Evolutionary conservation across 2,329 filamentous ascomycete species (phyloP).

Genomic region (Xylariaceae sp.): DNA sequence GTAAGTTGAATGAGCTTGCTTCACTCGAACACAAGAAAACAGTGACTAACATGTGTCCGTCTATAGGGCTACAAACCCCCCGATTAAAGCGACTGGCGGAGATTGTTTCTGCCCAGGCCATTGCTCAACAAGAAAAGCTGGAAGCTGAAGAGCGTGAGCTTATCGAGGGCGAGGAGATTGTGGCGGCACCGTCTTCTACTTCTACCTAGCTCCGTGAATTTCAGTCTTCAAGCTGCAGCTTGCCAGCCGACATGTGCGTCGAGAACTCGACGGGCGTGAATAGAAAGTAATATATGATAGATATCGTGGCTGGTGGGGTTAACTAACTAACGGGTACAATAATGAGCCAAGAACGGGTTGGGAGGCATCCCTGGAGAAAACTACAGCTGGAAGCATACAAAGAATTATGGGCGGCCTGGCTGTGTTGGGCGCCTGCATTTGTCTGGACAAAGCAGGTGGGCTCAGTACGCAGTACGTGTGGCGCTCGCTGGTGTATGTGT

Average conservation of each 20-base stretch:
- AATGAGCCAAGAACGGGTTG: conserved; percentile 12
- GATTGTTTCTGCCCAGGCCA: conserved; percentile 93
- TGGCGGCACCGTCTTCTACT: conserved; percentile 16
- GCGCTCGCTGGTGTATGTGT: background rate
- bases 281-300: conserved; percentile 23
- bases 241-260: conserved; percentile 16
- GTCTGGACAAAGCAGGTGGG: conserved; percentile 18
- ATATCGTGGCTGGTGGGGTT: conserved; percentile 13
- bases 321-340: conserved; percentile 9
- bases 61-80: conserved; percentile 85
- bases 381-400: background rate
- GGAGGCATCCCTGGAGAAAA: conserved; percentile 3
- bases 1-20: conserved; percentile 49
- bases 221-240: conserved; percentile 16
- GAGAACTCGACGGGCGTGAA: conserved; percentile 16
- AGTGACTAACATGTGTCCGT: conserved; percentile 23
- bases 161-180: conserved; percentile 34
- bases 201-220: conserved; percentile 15
- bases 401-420: background rate
- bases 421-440: conserved; percentile 1
- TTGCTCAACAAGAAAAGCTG: conserved; percentile 85
- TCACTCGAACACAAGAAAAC: conserved; percentile 3
- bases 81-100: conserved; percentile 94
- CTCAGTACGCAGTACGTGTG: background rate
- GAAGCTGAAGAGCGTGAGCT: conserved; percentile 41